These are phyloP conservation scores for Trypanosoma theileri DNA, from an alignment of 208 protist species.

Conservation along the genomic window DNA sequence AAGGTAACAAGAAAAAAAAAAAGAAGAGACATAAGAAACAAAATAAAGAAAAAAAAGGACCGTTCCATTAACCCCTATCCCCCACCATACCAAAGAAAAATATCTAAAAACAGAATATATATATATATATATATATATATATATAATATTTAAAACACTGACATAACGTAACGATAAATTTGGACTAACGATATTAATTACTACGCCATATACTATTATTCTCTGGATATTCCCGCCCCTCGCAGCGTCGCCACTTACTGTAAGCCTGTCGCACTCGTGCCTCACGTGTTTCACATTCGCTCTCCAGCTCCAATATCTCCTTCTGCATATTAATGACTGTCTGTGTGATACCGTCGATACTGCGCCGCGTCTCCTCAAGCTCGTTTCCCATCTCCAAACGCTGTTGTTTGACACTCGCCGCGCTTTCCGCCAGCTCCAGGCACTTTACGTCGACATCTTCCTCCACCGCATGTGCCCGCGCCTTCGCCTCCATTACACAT, in stretches of 20 bases:
- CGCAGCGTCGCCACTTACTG: constrained; percentile 27
- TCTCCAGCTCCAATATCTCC: constrained; percentile 24
- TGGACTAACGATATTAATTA: neutral
- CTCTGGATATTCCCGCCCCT: constrained; percentile 10
- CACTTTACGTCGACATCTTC: constrained; percentile 7
- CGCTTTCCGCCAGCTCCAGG: constrained; percentile 20
- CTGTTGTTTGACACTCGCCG: constrained; percentile 18
- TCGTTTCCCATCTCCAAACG: constrained; percentile 21
- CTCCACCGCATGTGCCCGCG: constrained; percentile 15
- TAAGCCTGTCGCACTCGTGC: constrained; percentile 16
- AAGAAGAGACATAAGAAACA: no score
- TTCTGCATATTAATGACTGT: constrained; percentile 22
- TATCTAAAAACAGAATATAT: constrained; percentile 2
- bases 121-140: constrained; percentile 3
- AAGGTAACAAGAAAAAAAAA: no score
- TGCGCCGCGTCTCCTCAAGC: constrained; percentile 18
- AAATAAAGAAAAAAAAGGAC: no score
- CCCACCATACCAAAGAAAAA: neutral
- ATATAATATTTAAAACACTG: constrained; percentile 10
- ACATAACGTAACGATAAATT: constrained; percentile 1
- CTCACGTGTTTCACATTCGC: constrained; percentile 22
- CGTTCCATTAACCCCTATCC: no score
- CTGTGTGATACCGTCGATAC: constrained; percentile 22
- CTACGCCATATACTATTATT: neutral
- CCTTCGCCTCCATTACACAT: constrained; percentile 10